Evolutionary conservation across 225 moss, liverwort and hornwort genomes (phyloP).

Genomic region (Takakia lepidozioides): DNA sequence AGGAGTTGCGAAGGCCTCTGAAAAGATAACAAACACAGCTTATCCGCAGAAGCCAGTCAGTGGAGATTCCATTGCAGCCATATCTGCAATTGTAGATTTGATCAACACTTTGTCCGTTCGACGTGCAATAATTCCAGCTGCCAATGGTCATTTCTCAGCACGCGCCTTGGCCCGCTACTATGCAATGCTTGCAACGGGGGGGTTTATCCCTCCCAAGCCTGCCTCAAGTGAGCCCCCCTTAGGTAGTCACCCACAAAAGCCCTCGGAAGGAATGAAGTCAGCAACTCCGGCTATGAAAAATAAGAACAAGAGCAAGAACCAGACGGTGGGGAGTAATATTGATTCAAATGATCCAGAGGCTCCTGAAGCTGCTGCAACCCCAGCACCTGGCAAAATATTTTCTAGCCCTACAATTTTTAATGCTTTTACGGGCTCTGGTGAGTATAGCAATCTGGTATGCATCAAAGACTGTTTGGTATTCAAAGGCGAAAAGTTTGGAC

Average conservation of each 20-base stretch:
- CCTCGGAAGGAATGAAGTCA: constrained; percentile 28
- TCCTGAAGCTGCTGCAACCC: constrained; percentile 18
- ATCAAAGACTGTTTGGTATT: too few species aligned
- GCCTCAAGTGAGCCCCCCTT: constrained; percentile 51
- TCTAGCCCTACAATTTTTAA: constrained; percentile 52
- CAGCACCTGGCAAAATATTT: constrained; percentile 31
- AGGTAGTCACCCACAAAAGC: too few species aligned
- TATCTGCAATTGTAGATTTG: constrained; percentile 54
- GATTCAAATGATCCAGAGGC: constrained; percentile 26
- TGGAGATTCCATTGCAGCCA: constrained; percentile 35
- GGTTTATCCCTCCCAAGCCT: constrained; percentile 44
- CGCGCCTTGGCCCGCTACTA: constrained; percentile 87
- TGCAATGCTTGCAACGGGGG: constrained; percentile 57
- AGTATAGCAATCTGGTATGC: constrained; percentile 41
- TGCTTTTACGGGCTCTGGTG: constrained; percentile 50
- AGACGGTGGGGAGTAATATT: constrained; percentile 11
- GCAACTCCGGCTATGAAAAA: constrained; percentile 19
- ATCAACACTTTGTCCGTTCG: constrained; percentile 92
- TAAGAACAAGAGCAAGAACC: constrained; percentile 23
- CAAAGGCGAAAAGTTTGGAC: constrained; percentile 54
- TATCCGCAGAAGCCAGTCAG: constrained; percentile 13
- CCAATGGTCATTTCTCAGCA: constrained; percentile 95
- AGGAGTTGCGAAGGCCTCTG: constrained; percentile 34
- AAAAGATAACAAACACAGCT: constrained; percentile 19
- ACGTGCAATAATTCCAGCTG: constrained; percentile 84